phyloP scores from a whole-genome alignment of 2,329 filamentous ascomycete species.

The Scedosporium minutisporum region DNA sequence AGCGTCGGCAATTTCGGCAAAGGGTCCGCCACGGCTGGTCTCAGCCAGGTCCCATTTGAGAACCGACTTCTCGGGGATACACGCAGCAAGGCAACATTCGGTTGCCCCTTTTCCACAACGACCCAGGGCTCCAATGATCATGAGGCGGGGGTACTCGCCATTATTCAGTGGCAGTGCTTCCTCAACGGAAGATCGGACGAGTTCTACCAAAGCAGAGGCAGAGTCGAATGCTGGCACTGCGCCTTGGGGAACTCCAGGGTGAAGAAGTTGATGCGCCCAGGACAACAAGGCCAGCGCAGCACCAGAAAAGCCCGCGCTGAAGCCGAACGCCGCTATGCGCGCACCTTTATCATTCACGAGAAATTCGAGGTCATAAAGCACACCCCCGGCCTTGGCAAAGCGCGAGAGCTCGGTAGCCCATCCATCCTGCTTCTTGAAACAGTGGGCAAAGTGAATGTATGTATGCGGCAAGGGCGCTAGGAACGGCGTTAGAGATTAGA shows the following conservation, averaged over 20 bases:
- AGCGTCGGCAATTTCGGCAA: conserved; percentile 64
- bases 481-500: too few relatives aligned
- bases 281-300: conserved; percentile 66
- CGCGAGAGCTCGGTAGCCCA: conserved; percentile 74
- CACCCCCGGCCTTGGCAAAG: conserved; percentile 67
- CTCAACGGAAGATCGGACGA: conserved; percentile 59
- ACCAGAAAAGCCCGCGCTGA: conserved; percentile 67
- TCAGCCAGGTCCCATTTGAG: conserved; percentile 65
- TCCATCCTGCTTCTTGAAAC: conserved; percentile 66
- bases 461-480: neutral
- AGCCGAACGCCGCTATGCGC: conserved; percentile 63
- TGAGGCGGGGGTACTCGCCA: conserved; percentile 59
- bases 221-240: conserved; percentile 52
- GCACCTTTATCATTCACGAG: conserved; percentile 60
- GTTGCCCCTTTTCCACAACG: conserved; percentile 80
- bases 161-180: conserved; percentile 30
- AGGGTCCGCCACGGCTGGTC: conserved; percentile 63
- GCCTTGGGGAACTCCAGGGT: conserved; percentile 47
- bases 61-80: conserved; percentile 40
- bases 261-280: conserved; percentile 73
- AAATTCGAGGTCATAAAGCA: conserved; percentile 80
- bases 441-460: conserved; percentile 50
- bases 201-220: conserved; percentile 58
- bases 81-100: conserved; percentile 65
- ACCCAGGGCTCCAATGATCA: conserved; percentile 78